Conservation (phyloP, 2,329 filamentous ascomycete species). For the Paramyrothecium sp. region DNA sequence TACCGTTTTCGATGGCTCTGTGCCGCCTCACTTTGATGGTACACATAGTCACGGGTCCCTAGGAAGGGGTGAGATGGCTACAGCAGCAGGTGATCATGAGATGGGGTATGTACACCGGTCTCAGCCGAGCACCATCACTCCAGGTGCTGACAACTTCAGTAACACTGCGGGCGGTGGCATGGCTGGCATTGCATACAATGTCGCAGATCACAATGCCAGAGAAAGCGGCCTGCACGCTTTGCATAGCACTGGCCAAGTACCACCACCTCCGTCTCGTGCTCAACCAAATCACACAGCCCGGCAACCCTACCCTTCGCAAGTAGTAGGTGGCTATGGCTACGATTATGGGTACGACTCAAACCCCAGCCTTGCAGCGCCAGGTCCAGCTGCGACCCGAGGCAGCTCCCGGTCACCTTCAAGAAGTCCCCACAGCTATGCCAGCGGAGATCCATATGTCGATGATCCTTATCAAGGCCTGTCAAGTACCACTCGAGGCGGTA, state of each 20-base stretch:
- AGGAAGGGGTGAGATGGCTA: slow-evolving; percentile 6
- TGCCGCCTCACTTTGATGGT: slow-evolving; percentile 18
- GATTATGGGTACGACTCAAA: slow-evolving; percentile 29
- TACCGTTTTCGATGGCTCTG: background rate
- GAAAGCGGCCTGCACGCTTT: slow-evolving; percentile 65
- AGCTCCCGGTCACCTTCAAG: slow-evolving; percentile 44
- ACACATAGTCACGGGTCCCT: slow-evolving; percentile 15
- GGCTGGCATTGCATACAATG: slow-evolving; percentile 63
- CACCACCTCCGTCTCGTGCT: slow-evolving; percentile 34
- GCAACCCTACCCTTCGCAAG: slow-evolving; percentile 16
- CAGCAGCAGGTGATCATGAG: slow-evolving; percentile 15
- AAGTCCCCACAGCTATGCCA: slow-evolving; percentile 43
- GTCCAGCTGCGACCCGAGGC: slow-evolving; percentile 28
- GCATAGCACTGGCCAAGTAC: slow-evolving; percentile 36
- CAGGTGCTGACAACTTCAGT: slow-evolving; percentile 67
- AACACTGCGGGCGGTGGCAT: slow-evolving; percentile 63
- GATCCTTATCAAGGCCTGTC: slow-evolving; percentile 66
- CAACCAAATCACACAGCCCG: slow-evolving; percentile 16
- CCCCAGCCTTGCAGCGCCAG: slow-evolving; percentile 39
- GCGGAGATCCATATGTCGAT: slow-evolving; percentile 51
- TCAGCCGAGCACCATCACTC: slow-evolving; percentile 44
- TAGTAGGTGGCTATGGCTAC: slow-evolving; percentile 3
- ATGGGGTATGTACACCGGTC: slow-evolving; percentile 18
- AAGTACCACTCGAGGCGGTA: slow-evolving; percentile 37
- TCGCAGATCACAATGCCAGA: slow-evolving; percentile 63